Evolutionary conservation across 192 early-diverging fungal species (phyloP).

Genomic region (Diversispora epigaea): DNA sequence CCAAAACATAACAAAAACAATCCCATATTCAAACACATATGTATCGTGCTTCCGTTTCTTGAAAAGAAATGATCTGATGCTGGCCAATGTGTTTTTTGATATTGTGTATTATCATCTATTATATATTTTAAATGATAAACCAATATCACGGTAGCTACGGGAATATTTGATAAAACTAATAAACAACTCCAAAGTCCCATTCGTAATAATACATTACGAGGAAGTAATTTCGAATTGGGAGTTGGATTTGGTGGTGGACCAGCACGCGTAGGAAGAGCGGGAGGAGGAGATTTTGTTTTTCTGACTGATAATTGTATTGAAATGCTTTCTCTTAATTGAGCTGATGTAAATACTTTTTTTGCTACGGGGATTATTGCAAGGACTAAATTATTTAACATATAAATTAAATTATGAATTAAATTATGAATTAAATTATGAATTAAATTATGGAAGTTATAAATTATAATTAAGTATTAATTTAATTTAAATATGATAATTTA

Average conservation of each 20-base stretch:
- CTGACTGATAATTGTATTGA: not conserved
- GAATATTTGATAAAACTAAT: conserved; percentile 2
- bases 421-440: not conserved
- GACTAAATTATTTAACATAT: not conserved
- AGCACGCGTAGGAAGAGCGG: not conserved
- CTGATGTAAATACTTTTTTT: conserved; percentile 1
- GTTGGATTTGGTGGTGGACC: conserved; percentile 21
- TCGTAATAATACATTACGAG: conserved; percentile 16
- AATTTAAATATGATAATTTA: not conserved
- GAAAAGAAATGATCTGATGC: not conserved
- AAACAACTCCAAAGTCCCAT: conserved; percentile 28
- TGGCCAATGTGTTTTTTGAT: not conserved
- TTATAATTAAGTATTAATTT: not conserved
- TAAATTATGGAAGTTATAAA: not conserved
- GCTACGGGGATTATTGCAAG: conserved; percentile 18
- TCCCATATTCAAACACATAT: not conserved
- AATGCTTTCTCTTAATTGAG: not conserved
- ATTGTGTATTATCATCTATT: not conserved
- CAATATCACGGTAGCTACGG: not conserved
- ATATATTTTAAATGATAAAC: not conserved
- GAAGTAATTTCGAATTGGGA: not conserved
- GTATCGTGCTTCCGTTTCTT: not conserved
- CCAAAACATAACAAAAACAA: conserved; percentile 29
- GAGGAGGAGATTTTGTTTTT: not conserved
- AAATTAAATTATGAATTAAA: not conserved